A percentile compares a stretch with the other conserved stretches of the same genome.
phyloP scores from a whole-genome alignment of 208 protist species.

The Leishmania braziliensis region DNA sequence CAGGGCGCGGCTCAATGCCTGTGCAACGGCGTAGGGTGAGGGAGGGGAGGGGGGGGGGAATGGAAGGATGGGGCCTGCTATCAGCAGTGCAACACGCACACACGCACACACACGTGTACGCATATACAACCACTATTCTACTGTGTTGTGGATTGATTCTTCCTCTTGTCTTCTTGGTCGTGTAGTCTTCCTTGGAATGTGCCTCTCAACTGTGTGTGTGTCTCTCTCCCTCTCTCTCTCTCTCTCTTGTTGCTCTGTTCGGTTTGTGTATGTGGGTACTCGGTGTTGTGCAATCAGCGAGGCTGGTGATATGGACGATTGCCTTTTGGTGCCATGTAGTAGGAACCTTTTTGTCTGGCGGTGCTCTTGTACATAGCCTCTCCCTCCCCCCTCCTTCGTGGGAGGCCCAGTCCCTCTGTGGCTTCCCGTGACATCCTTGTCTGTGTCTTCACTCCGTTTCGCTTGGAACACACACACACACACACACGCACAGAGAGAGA shows the following conservation, averaged over 20 bases:
- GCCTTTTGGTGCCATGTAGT: background rate
- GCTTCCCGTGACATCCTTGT: background rate
- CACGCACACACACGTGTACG: background rate
- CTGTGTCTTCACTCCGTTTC: background rate
- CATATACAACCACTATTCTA: background rate
- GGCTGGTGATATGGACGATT: background rate
- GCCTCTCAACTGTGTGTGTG: too few relatives aligned
- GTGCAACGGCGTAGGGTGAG: background rate
- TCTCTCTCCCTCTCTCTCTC: background rate
- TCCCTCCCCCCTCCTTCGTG: background rate
- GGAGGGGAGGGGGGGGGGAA: background rate
- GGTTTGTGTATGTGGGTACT: background rate
- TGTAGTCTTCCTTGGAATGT: background rate
- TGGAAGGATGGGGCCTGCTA: background rate
- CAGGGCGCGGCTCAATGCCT: background rate
- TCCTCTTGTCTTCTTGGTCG: background rate
- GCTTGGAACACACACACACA: background rate
- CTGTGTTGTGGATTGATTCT: too few relatives aligned
- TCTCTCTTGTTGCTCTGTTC: background rate
- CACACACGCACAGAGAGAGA: background rate
- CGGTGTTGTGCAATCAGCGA: background rate
- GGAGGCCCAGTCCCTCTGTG: too few relatives aligned
- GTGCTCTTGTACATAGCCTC: slow-evolving; percentile 8
- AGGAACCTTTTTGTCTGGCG: background rate
- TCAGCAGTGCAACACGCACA: background rate